Conservation (phyloP, 306 rosid genomes). For the Mimosa bimucronata region DNA sequence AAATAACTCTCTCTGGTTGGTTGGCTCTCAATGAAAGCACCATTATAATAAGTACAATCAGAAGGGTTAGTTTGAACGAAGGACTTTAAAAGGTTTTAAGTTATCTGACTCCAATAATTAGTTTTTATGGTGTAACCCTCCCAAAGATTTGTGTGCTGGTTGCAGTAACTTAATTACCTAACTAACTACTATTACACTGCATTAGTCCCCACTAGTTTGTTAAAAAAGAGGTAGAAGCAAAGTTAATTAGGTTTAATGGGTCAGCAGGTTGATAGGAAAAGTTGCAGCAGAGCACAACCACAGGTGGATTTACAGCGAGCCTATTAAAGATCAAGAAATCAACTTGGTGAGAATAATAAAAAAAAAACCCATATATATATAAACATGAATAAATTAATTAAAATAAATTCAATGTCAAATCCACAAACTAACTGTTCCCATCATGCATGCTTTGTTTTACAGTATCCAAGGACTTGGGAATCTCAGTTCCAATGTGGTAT, state of each 20-base stretch:
- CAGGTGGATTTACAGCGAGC: constrained; percentile 92
- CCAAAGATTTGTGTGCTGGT: too few relatives aligned
- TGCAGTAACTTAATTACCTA: neutral
- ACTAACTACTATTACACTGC: neutral
- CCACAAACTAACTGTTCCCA: neutral
- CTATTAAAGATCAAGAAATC: constrained; percentile 74
- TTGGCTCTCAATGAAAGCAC: too few relatives aligned
- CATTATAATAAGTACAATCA: too few relatives aligned
- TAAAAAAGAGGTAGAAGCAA: neutral
- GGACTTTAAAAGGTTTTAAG: too few relatives aligned
- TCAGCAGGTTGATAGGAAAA: constrained; percentile 88
- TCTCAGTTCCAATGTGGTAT: constrained; percentile 98
- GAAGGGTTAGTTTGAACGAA: too few relatives aligned
- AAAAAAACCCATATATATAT: neutral
- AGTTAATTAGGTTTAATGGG: constrained; percentile 22
- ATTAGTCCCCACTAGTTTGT: neutral
- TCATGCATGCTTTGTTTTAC: constrained; percentile 39
- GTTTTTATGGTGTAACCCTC: too few relatives aligned
- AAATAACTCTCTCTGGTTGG: too few relatives aligned
- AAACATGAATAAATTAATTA: neutral
- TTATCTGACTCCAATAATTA: too few relatives aligned
- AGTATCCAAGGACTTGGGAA: constrained; percentile 99
- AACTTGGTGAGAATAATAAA: constrained; percentile 61
- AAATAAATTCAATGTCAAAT: neutral
- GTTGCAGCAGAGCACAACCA: constrained; percentile 95